Conservation (phyloP, 1,284 basidiomycete genomes). For the Ustilago shanxiensis region DNA sequence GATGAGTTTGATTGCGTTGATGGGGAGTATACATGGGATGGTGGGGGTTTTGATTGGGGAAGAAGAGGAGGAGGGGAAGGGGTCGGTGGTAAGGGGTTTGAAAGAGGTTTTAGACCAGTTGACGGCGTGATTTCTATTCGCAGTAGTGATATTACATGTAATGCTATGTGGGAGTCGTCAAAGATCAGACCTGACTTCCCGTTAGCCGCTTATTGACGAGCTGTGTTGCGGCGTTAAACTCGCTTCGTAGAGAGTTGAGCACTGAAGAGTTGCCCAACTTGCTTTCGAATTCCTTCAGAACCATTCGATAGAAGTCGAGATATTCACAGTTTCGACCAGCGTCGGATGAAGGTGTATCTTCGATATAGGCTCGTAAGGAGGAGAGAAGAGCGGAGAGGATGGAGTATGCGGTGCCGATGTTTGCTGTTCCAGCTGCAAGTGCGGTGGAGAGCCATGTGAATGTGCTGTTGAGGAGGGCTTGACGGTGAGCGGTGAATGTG, state of each 20-base stretch:
- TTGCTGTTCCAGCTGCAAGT: slow-evolving; percentile 5
- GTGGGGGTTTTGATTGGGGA: background rate
- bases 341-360: slow-evolving; percentile 27
- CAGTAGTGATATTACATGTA: too few species aligned
- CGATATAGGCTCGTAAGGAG: slow-evolving; percentile 33
- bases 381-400: slow-evolving; percentile 47
- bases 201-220: background rate
- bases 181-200: too few species aligned
- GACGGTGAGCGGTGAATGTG: slow-evolving; percentile 8
- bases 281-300: slow-evolving; percentile 15
- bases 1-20: slow-evolving; percentile 8
- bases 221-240: background rate
- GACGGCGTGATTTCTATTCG: too few species aligned
- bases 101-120: background rate
- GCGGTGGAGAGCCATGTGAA: slow-evolving; percentile 14
- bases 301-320: slow-evolving; percentile 16
- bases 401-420: slow-evolving; percentile 29
- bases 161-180: too few species aligned
- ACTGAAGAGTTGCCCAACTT: background rate
- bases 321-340: slow-evolving; percentile 8
- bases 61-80: background rate
- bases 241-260: slow-evolving; percentile 9
- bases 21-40: background rate
- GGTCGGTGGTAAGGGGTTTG: background rate
- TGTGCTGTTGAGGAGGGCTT: slow-evolving; percentile 9